These are phyloP conservation scores for Dendrobium nobile DNA, from an alignment of 106 monocot genomes.

Conservation along the genomic window DNA sequence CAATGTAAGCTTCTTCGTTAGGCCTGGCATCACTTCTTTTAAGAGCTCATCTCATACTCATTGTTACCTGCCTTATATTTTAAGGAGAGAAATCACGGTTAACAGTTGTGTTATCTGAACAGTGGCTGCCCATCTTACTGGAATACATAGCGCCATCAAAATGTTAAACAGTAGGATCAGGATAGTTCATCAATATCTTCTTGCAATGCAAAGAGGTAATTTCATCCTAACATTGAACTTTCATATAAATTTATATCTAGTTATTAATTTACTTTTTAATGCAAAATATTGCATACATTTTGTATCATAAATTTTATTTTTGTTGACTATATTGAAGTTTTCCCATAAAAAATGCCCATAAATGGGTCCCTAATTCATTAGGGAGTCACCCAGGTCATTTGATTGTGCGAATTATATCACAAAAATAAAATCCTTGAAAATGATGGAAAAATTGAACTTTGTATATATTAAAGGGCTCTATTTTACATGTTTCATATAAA, in stretches of 20 bases:
- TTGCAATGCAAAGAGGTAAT: constrained; percentile 76
- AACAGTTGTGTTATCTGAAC: constrained; percentile 16
- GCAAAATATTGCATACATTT: not conserved
- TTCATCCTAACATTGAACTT: not conserved
- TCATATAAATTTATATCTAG: not conserved
- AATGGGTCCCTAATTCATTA: not conserved
- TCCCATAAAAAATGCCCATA: not conserved
- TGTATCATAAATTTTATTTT: not conserved
- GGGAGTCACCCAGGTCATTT: too few relatives aligned
- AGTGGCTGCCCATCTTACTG: constrained; percentile 99
- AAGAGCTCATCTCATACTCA: too few relatives aligned
- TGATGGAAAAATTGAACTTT: too few relatives aligned
- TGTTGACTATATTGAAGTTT: not conserved
- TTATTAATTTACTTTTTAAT: not conserved
- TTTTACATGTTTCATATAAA: too few relatives aligned
- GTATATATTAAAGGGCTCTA: too few relatives aligned
- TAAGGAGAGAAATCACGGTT: not conserved
- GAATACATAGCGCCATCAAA: constrained; percentile 99
- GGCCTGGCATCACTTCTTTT: not conserved
- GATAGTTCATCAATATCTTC: constrained; percentile 85
- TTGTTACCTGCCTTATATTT: not conserved
- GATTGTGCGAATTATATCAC: too few relatives aligned
- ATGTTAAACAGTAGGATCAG: constrained; percentile 96
- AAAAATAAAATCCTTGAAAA: too few relatives aligned
- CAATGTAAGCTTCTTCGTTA: constrained; percentile 48